Evolutionary conservation across 148 eudicot genomes (phyloP), one percentile per base, ranked within the genome.

Genomic region (Persicaria tinctoria): DNA sequence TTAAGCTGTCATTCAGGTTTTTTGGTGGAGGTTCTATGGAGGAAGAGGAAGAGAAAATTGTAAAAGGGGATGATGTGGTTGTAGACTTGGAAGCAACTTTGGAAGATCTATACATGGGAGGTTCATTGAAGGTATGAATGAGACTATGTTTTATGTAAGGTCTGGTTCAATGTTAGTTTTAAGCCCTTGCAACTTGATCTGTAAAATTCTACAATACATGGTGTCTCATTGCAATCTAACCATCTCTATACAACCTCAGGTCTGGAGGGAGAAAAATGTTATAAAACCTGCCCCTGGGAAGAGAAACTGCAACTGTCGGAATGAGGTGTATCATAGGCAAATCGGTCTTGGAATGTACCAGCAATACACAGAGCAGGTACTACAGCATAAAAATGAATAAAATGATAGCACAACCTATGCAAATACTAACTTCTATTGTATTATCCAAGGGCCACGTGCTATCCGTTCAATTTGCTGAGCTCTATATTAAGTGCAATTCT

Each of bases 331-430:
- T 82, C 97, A 94, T 87, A 86, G 83, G 74, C 98, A 94, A 87
- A 94, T 94, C 75, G 98, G 98, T 74, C 97, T 91, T 4, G 98
- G 98, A 74, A 93, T 93, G 98, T 94, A 88, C 87, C 98, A 94
- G 85, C 97, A 94, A 84, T 88, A 91, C 80, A 94, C 98, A 5
- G 95, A 94, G 84, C 96, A 91, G 95, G 98, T 94, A 80, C 66
- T 60, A 23, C 32, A 18, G 11, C 38, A 60, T 23, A 60, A 60
- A 23, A 23, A 8, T 23, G 41, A 23, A 60, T 60, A 8, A 23
- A 60, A 23, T 23, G 12, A 23, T 23, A 60, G 41, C 66, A 20
- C 4, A 60, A 8, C 16, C 12, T 12, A 32, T 27, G 12, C 45
- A 32, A 62, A 62, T 62, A 23, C 68, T 62, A 27, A 5, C 44